Evolutionary conservation across 2,329 filamentous ascomycete genomes (phyloP).

Genomic region (Dothideomycetes sp.): DNA sequence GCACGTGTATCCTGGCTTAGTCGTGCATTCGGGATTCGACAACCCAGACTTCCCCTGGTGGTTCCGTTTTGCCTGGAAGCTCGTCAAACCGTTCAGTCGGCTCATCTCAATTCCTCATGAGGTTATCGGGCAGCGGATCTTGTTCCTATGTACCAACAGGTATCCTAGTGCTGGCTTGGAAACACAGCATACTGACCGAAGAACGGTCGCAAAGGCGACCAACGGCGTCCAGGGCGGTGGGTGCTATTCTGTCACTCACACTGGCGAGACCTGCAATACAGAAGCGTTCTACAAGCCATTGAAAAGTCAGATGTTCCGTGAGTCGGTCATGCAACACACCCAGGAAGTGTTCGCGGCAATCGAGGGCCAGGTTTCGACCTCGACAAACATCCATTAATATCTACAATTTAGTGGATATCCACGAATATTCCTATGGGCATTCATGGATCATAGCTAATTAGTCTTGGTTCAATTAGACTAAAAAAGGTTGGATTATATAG

Average conservation of each 20-base stretch:
- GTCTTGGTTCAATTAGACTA: too few relatives aligned
- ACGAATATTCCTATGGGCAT: too few relatives aligned
- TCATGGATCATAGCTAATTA: too few relatives aligned
- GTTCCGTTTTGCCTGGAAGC: constrained; percentile 14
- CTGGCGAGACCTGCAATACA: constrained; percentile 11
- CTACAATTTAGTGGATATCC: too few relatives aligned
- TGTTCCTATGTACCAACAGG: constrained; percentile 13
- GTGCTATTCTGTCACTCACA: constrained; percentile 15
- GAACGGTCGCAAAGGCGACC: constrained; percentile 3
- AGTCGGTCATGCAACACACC: not conserved
- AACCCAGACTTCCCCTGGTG: constrained; percentile 15
- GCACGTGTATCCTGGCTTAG: constrained; percentile 20
- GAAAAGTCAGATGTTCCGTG: not conserved
- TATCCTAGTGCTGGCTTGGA: constrained; percentile 9
- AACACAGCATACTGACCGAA: not conserved
- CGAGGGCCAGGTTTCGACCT: too few relatives aligned
- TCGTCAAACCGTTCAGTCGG: constrained; percentile 9
- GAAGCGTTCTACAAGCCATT: not conserved
- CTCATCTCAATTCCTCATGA: constrained; percentile 12
- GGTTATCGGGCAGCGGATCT: constrained; percentile 18
- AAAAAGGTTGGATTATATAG: too few relatives aligned
- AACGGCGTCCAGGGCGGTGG: constrained; percentile 16
- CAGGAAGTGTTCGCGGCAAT: not conserved
- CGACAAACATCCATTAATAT: too few relatives aligned
- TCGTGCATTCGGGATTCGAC: constrained; percentile 16